phyloP scores from a whole-genome alignment of 2,329 filamentous ascomycete species.

The Colletotrichum euphorbiae region DNA sequence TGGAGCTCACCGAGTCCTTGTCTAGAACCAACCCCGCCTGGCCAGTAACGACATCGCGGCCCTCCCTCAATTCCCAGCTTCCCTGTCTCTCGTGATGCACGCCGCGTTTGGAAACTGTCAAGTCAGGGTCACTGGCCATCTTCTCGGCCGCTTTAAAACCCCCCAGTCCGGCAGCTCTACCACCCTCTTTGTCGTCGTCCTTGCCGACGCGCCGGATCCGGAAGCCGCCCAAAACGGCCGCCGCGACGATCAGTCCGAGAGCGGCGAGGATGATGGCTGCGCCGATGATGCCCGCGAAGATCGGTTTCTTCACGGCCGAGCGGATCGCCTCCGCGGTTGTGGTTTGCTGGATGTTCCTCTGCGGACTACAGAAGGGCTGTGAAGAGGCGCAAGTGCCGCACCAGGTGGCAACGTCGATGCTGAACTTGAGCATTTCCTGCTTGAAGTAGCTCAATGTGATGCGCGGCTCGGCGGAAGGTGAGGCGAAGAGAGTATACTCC shows the following conservation, averaged over 20 bases:
- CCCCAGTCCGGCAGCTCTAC: constrained; percentile 43
- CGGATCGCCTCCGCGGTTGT: constrained; percentile 4
- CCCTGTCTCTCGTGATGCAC: constrained; percentile 58
- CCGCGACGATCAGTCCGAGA: constrained; percentile 48
- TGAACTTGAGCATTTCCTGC: constrained; percentile 50
- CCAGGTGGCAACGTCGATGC: constrained; percentile 53
- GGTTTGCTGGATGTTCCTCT: neutral
- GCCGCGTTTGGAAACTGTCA: constrained; percentile 50
- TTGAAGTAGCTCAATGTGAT: constrained; percentile 56
- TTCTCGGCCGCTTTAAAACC: constrained; percentile 61
- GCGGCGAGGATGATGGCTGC: constrained; percentile 54
- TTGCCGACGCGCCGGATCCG: constrained; percentile 45
- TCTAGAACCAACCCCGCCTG: constrained; percentile 43
- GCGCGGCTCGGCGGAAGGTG: constrained; percentile 46
- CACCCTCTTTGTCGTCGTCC: constrained; percentile 24
- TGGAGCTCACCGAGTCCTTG: constrained; percentile 40
- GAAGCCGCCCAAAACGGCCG: constrained; percentile 50
- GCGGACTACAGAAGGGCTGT: constrained; percentile 53
- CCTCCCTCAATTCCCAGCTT: constrained; percentile 60
- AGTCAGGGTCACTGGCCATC: constrained; percentile 57
- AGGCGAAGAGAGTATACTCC: constrained; percentile 56
- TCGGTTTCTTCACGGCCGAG: constrained; percentile 45
- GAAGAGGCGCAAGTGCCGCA: constrained; percentile 55
- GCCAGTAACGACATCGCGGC: constrained; percentile 34
- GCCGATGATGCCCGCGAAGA: constrained; percentile 60